These are phyloP conservation scores for Xylaria digitata DNA, from an alignment of 2,329 filamentous ascomycete genomes.

Conservation along the genomic window DNA sequence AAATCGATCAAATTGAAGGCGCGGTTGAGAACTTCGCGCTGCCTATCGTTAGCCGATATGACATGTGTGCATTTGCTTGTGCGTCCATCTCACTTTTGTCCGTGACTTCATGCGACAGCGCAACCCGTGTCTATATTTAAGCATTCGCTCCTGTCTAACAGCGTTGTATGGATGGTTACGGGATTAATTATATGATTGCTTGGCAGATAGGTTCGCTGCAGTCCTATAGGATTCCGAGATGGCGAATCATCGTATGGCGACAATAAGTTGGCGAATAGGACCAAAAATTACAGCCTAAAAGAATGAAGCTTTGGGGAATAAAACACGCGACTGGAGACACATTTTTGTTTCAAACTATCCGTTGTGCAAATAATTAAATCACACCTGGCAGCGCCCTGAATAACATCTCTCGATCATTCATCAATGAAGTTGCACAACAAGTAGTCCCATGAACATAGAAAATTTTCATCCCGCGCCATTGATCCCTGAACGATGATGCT, in stretches of 20 bases:
- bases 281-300: background rate
- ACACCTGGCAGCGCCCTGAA: slow-evolving; percentile 17
- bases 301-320: slow-evolving; percentile 3
- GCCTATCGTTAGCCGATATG: slow-evolving; percentile 28
- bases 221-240: background rate
- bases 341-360: background rate
- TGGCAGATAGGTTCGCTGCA: background rate
- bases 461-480: background rate
- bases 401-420: slow-evolving; percentile 1
- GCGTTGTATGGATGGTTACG: background rate
- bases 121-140: background rate
- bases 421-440: background rate
- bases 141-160: slow-evolving; percentile 16
- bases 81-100: slow-evolving; percentile 10
- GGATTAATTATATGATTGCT: background rate
- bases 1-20: slow-evolving; percentile 29
- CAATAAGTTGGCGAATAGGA: slow-evolving; percentile 4
- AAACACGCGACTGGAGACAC: slow-evolving; percentile 18
- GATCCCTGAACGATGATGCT: background rate
- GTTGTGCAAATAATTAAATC: slow-evolving; percentile 23
- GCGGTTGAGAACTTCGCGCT: background rate
- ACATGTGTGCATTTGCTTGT: slow-evolving; percentile 23
- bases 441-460: background rate
- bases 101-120: background rate
- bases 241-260: background rate